Conservation (phyloP, 495 filamentous ascomycete species). For the Podospora conica region DNA sequence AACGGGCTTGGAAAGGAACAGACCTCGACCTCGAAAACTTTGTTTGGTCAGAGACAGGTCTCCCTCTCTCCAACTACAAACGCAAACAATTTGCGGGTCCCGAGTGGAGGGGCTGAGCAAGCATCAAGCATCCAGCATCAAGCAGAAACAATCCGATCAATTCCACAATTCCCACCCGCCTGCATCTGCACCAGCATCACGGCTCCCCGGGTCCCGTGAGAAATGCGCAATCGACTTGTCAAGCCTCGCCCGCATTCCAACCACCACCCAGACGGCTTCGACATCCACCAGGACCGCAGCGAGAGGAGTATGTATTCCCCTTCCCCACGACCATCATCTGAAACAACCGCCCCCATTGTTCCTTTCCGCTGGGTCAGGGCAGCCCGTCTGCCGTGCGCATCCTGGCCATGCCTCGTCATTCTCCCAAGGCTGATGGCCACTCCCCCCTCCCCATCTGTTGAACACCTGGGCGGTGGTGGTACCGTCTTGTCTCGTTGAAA, state of each 20-base stretch:
- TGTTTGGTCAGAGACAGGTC: too few species aligned
- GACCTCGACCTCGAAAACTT: neutral
- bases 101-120: neutral
- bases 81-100: neutral
- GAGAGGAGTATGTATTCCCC: slow-evolving; percentile 28
- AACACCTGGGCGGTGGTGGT: neutral
- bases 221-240: slow-evolving; percentile 38
- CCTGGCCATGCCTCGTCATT: neutral
- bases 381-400: slow-evolving; percentile 11
- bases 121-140: neutral
- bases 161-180: neutral
- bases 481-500: neutral
- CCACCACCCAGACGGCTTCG: slow-evolving; percentile 22
- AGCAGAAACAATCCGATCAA: neutral
- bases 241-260: slow-evolving; percentile 31
- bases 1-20: neutral
- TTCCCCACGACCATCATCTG: slow-evolving; percentile 1
- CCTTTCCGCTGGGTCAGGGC: neutral
- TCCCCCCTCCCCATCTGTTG: neutral
- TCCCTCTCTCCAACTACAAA: too few species aligned
- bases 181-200: slow-evolving; percentile 2
- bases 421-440: neutral
- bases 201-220: slow-evolving; percentile 7
- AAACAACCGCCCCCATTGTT: slow-evolving; percentile 13
- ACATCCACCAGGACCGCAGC: slow-evolving; percentile 27